Percentiles rank a stretch among this genome's conserved stretches.
Evolutionary conservation across 1,139 yeast genomes (phyloP).

Genomic region (Geotrichum cucujoidarum): DNA sequence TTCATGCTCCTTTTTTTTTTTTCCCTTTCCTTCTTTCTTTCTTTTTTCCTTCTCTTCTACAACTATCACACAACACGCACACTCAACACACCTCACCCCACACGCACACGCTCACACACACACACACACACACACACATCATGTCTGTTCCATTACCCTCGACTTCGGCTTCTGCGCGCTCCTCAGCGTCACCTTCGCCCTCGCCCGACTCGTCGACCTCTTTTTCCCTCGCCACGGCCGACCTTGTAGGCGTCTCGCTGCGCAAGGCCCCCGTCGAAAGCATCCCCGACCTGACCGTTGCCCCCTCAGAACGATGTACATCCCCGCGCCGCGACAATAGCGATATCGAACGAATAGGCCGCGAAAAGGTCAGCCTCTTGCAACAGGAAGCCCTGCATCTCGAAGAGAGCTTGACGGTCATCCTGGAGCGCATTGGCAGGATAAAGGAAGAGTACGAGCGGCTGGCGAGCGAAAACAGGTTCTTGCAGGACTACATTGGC

Average conservation of each 20-base stretch:
- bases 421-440: slow-evolving; percentile 38
- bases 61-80: too few species aligned
- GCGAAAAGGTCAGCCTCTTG: slow-evolving; percentile 32
- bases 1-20: too few species aligned
- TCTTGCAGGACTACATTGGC: slow-evolving; percentile 83
- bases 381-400: slow-evolving; percentile 35
- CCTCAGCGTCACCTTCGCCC: neutral
- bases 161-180: too few species aligned
- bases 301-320: slow-evolving; percentile 12
- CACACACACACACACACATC: too few species aligned
- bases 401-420: slow-evolving; percentile 37
- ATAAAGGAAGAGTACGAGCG: slow-evolving; percentile 57
- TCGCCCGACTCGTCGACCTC: neutral
- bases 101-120: too few species aligned
- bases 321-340: slow-evolving; percentile 33
- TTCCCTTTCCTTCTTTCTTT: too few species aligned
- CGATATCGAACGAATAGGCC: slow-evolving; percentile 33
- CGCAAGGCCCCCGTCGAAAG: neutral
- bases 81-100: too few species aligned
- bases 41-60: too few species aligned
- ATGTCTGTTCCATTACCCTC: too few species aligned
- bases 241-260: neutral
- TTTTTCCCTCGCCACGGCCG: neutral
- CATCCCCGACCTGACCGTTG: neutral
- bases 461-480: slow-evolving; percentile 68